Base-by-base conservation (phyloP, 495 filamentous ascomycete genomes). In the Penicilliopsis zonata region DNA sequence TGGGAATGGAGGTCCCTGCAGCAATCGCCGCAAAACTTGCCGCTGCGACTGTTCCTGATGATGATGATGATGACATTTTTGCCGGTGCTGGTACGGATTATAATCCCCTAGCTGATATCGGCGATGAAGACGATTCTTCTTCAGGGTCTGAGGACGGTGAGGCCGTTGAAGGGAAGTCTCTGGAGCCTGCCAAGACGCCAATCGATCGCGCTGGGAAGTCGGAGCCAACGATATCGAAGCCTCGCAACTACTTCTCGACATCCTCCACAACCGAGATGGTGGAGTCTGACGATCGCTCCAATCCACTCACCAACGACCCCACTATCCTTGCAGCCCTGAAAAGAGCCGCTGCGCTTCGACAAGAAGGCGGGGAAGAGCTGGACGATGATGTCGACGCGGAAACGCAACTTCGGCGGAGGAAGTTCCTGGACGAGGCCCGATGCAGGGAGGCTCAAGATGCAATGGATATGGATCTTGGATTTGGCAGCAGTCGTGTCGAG, bases 391-490 rank as follows among this genome's bases (percentile, higher is more conserved):
- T 56, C 34, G 65, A 64, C 34, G 49, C 53, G 21, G 67, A 65
- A 2, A 69, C 70, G 24, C 66, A 72, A 23, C 74, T 72, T 34
- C 80, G 78, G 15, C 74, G 78, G 13, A 76, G 73, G 47, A 76
- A 74, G 37, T 80, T 94, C 59, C 58, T 94, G 7, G 72, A 82
- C 41, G 70, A 76, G 27, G 57, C 55, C 4, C 54, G 49, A 16
- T 57, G 59, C 5, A 52, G 47, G 4, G 70, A 77, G 26, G 80
- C 81, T 39, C 70, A 87, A 26, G 90, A 98, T 57, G 76, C 82
- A 8, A 82, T 86, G 26, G 90, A 98, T 56, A 71, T 98, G 61
- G 90, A 98, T 44, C 65, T 94, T 54, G 90, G 86, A 19, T 96
- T 98, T 49, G 90, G 92, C 5, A 79, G 78, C 10, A 86, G 78